A percentile compares a stretch with the other conserved stretches of the same genome.
These are phyloP conservation scores for Moesziomyces sp. DNA, from an alignment of 1,284 basidiomycete species.

Conservation along the genomic window DNA sequence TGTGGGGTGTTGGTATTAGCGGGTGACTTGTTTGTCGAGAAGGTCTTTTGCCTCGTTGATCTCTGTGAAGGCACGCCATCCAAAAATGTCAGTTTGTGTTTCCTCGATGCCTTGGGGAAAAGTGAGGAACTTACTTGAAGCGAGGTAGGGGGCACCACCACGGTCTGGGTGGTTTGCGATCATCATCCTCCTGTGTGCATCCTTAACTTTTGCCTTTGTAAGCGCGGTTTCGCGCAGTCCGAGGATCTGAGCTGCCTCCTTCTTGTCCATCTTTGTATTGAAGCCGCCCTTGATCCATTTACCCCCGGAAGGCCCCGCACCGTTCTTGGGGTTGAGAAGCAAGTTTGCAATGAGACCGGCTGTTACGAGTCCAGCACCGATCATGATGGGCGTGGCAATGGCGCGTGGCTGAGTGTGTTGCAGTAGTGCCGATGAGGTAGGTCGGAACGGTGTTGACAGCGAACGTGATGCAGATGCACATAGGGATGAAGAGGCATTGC, in stretches of 20 bases:
- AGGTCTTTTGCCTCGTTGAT: slow-evolving; percentile 68
- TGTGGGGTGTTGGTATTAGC: slow-evolving; percentile 21
- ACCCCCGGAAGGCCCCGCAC: slow-evolving; percentile 72
- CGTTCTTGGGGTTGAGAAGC: slow-evolving; percentile 60
- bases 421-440: slow-evolving; percentile 32
- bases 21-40: slow-evolving; percentile 58
- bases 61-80: slow-evolving; percentile 30
- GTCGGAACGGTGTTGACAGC: slow-evolving; percentile 48
- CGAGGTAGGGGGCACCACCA: slow-evolving; percentile 93
- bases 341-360: slow-evolving; percentile 59
- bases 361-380: slow-evolving; percentile 58
- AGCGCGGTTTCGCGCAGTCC: slow-evolving; percentile 73
- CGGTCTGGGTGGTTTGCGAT: slow-evolving; percentile 88
- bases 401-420: slow-evolving; percentile 38
- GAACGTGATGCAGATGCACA: slow-evolving; percentile 20
- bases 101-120: background rate
- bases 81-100: background rate
- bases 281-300: slow-evolving; percentile 95
- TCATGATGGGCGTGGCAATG: slow-evolving; percentile 58
- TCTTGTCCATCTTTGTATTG: slow-evolving; percentile 93
- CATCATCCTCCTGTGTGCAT: slow-evolving; percentile 68
- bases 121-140: slow-evolving; percentile 74
- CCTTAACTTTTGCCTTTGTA: slow-evolving; percentile 65
- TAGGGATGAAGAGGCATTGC: background rate
- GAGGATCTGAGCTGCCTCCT: slow-evolving; percentile 88